These are phyloP conservation scores for Termitomyces sp. DNA, from an alignment of 768 basidiomycete species.

Conservation along the genomic window DNA sequence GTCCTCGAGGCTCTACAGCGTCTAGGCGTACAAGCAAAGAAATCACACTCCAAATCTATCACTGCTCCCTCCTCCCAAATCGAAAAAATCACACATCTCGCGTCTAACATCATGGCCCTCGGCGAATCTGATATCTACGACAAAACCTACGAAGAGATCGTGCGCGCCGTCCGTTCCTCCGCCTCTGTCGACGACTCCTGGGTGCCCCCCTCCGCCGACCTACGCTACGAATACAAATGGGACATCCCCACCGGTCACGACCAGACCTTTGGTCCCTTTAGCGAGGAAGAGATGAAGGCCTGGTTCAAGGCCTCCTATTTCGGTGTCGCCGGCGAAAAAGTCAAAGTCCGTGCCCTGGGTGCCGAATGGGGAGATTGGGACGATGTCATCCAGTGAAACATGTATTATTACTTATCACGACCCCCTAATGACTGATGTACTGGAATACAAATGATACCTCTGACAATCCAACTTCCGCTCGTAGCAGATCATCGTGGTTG, in stretches of 20 bases:
- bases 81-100: constrained; percentile 79
- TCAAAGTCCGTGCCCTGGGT: constrained; percentile 64
- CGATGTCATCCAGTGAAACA: constrained; percentile 48
- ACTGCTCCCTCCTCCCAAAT: constrained; percentile 40
- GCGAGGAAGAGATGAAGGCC: constrained; percentile 71
- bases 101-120: constrained; percentile 83
- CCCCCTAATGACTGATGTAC: constrained; percentile 78
- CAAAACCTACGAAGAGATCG: constrained; percentile 80
- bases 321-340: constrained; percentile 72
- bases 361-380: constrained; percentile 78
- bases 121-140: constrained; percentile 87
- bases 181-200: constrained; percentile 67
- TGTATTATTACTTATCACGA: neutral
- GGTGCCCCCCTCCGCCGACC: constrained; percentile 73
- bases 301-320: constrained; percentile 86
- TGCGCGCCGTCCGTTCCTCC: constrained; percentile 70
- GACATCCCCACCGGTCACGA: constrained; percentile 46
- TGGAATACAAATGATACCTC: constrained; percentile 97
- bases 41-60: constrained; percentile 30
- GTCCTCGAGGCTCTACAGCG: constrained; percentile 88
- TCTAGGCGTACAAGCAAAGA: constrained; percentile 69
- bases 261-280: constrained; percentile 76
- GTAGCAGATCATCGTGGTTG: constrained; percentile 93
- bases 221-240: constrained; percentile 85
- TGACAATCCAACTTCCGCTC: constrained; percentile 80